Conservation (phyloP, 768 basidiomycete species). For the Neoboletus brunneissimus region DNA sequence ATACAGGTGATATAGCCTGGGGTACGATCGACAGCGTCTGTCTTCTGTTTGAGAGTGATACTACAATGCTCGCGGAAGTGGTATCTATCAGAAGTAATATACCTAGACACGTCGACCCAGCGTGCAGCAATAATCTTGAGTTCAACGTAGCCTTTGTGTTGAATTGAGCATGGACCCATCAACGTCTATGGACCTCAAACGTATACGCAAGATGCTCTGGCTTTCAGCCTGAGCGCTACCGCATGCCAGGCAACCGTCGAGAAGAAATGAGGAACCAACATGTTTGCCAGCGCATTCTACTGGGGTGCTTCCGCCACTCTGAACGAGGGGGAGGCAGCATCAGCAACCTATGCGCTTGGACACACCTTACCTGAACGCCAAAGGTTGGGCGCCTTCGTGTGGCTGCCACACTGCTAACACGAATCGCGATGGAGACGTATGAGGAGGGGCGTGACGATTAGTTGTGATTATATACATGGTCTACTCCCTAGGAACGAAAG, state of each 20-base stretch:
- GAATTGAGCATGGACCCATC: not conserved
- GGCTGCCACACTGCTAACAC: not conserved
- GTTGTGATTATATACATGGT: slow-evolving; percentile 9
- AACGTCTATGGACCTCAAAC: not conserved
- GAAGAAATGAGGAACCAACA: not conserved
- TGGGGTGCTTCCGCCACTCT: not conserved
- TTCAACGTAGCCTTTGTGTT: not conserved
- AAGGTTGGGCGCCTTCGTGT: not conserved
- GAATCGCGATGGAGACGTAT: not conserved
- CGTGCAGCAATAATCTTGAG: not conserved
- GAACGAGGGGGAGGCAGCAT: not conserved
- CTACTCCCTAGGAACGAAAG: slow-evolving; percentile 74
- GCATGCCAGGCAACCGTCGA: not conserved
- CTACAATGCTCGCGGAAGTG: not conserved
- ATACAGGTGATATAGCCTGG: not conserved
- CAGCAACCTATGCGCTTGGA: not conserved
- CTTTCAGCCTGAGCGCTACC: not conserved
- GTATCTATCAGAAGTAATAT: not conserved
- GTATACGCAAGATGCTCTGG: not conserved
- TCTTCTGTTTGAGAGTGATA: not conserved
- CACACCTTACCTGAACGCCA: not conserved
- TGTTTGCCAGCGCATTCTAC: not conserved
- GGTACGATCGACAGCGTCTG: not conserved
- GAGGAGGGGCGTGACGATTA: slow-evolving; percentile 1
- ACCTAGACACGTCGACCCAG: not conserved